Percentiles rank a stretch among this genome's conserved stretches.
Evolutionary conservation across 306 rosid genomes (phyloP).

Genomic region (Quercus engelmannii): DNA sequence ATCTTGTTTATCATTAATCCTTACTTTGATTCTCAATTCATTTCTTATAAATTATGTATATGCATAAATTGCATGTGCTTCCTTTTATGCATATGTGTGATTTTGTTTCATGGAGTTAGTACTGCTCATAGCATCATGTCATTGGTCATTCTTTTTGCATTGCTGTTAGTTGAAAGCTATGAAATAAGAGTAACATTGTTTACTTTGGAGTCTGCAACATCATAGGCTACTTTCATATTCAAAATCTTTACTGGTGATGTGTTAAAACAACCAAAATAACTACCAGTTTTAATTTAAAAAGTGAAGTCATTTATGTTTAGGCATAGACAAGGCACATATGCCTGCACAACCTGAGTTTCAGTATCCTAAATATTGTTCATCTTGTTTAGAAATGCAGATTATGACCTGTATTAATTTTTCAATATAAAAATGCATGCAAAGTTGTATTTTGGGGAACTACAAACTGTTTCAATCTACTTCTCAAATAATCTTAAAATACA

Average conservation of each 20-base stretch:
- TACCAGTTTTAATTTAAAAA: background rate
- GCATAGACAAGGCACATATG: background rate
- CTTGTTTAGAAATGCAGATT: background rate
- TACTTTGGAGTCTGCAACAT: background rate
- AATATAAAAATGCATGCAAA: background rate
- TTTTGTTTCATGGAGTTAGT: background rate
- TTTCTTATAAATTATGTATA: background rate
- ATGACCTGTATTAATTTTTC: background rate
- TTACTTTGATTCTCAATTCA: constrained; percentile 11
- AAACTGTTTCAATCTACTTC: background rate
- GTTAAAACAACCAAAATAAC: background rate
- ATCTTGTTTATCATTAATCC: constrained; percentile 14
- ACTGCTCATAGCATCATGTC: background rate
- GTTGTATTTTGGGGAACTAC: background rate
- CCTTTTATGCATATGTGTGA: background rate
- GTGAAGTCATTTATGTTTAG: background rate
- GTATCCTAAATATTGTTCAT: background rate
- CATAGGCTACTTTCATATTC: background rate
- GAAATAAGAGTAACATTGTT: background rate
- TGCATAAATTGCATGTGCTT: background rate
- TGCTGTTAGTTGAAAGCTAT: background rate
- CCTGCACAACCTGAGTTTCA: background rate
- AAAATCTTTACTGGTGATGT: background rate
- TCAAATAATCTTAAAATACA: background rate
- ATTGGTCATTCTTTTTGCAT: background rate